These are phyloP conservation scores for Cordyceps militaris DNA, from an alignment of 2,329 filamentous ascomycete species.

Conservation along the genomic window DNA sequence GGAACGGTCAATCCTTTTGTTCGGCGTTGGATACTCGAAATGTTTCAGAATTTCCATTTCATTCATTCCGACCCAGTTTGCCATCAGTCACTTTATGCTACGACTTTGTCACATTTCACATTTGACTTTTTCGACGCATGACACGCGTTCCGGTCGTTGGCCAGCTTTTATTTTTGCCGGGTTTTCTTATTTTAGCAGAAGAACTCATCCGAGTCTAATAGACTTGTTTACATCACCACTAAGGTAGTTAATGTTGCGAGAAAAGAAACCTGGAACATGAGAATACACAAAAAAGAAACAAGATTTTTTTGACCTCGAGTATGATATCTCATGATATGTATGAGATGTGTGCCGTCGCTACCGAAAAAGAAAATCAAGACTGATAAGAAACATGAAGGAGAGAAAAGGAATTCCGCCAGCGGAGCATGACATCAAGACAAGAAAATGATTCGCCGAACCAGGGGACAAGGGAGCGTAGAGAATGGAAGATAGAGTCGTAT, in stretches of 20 bases:
- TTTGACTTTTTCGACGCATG: background rate
- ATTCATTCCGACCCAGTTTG: background rate
- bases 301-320: background rate
- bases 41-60: background rate
- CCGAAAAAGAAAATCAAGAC: background rate
- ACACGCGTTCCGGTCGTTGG: background rate
- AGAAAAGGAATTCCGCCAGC: background rate
- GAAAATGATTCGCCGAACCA: background rate
- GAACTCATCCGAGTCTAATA: background rate
- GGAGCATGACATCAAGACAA: background rate
- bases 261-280: background rate
- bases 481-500: background rate
- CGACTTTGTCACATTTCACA: background rate
- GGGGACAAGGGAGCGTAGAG: background rate
- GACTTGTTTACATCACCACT: conserved; percentile 1
- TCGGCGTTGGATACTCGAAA: conserved; percentile 22
- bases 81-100: background rate
- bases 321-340: background rate
- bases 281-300: background rate
- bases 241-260: background rate
- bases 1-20: conserved; percentile 13
- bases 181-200: background rate
- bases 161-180: background rate
- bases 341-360: background rate
- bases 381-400: background rate